Percentiles rank a stretch among this genome's conserved stretches.
phyloP scores from a whole-genome alignment of 192 early-diverging fungal genomes.

The Thamnidium elegans region DNA sequence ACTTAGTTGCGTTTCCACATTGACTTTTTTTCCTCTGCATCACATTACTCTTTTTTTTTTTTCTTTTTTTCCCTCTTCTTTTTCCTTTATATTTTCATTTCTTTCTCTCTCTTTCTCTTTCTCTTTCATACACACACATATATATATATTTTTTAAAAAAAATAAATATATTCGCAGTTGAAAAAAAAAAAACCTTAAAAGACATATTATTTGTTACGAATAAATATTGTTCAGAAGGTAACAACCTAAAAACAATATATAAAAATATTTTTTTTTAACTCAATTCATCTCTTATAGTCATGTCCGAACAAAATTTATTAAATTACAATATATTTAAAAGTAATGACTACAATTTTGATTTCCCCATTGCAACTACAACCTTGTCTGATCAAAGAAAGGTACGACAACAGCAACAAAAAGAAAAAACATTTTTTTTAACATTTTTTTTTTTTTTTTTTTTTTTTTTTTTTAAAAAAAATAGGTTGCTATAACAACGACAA shows the following conservation, averaged over 20 bases:
- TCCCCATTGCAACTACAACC: neutral
- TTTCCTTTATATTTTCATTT: neutral
- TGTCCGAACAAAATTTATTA: conserved; percentile 13
- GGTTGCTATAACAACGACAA: neutral
- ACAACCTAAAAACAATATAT: neutral
- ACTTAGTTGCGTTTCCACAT: conserved; percentile 9
- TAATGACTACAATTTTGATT: neutral
- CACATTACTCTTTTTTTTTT: conserved; percentile 14
- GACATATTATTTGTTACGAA: neutral
- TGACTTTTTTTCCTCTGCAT: conserved; percentile 7
- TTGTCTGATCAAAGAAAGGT: conserved; percentile 10
- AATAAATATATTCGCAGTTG: neutral
- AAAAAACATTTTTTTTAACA: neutral
- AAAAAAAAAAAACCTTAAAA: no score
- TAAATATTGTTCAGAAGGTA: neutral
- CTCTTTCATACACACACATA: neutral
- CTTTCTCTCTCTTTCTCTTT: neutral
- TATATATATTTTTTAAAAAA: neutral
- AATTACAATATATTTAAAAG: conserved; percentile 4
- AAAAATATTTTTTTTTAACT: neutral
- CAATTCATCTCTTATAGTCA: neutral
- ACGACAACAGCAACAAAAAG: conserved; percentile 10
- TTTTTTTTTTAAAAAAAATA: no score
- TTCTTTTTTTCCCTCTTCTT: neutral
- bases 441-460: neutral